Evolutionary conservation across 139 green algal species (phyloP), one percentile per base, ranked within the genome.

Genomic region (Chlorella sp.): DNA sequence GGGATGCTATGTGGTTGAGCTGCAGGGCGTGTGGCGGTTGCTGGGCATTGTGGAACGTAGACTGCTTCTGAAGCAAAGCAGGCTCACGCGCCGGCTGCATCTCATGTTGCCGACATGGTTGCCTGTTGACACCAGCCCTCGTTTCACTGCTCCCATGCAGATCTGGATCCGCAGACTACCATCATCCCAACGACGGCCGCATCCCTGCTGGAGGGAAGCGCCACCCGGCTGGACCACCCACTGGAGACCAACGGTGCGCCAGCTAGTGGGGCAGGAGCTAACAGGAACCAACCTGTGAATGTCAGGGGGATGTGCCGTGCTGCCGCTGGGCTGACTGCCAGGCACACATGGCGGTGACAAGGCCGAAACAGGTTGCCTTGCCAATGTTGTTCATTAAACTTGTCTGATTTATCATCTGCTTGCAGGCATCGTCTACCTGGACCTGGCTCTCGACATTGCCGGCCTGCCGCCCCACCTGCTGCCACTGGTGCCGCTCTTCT

Each of bases 401-500:
- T n/a, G n/a, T n/a, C n/a, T n/a, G n/a, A n/a, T n/a, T n/a, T n/a
- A n/a, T n/a, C n/a, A 11, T n/a, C 24, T 3, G 14, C 30, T 8
- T 40, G 64, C 64, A 98, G 83, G 46, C 46, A 93, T 99, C 54
- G 85, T 99, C 62, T 99, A 99, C 90, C 83, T 95, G 20, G 97
- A 99, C 83, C 81, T 95, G 69, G 80, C 86, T 1, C 85, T 94
- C 28, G 90, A 95, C 76, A 80, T 97, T 62, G 67, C 83, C 0
- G 62, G 80, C 3, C 83, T 99, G 46, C 95, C 96, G 8, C 72
- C 84, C 38, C 20, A 87, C 41, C 94, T 99, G 67, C 89, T 99
- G 87, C 96, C 96, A 26, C 94, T 99, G 73, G 88, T 99, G 43
- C 96, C 97, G 14, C 94, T 99, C 11, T 99, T 99, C 93, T 98